A percentile compares a stretch with the other conserved stretches of the same genome.
phyloP scores from a whole-genome alignment of 2,329 filamentous ascomycete species.

The Lasiodiplodia sp. region DNA sequence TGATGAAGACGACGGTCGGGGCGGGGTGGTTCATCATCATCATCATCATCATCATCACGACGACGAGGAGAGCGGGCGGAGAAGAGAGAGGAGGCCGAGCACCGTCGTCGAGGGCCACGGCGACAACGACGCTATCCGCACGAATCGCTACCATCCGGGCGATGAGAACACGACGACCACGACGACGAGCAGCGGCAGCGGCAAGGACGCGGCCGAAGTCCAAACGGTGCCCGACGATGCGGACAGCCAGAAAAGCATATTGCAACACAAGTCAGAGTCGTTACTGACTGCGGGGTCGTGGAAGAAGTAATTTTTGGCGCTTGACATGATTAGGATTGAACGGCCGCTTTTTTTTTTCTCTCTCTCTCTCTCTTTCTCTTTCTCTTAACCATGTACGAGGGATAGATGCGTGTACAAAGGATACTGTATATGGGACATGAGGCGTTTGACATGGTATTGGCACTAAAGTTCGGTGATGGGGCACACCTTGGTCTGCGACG shows the following conservation, averaged over 20 bases:
- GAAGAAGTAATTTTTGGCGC: background rate
- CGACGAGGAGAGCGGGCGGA: no score
- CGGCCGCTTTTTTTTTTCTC: background rate
- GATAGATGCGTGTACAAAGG: background rate
- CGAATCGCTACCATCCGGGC: background rate
- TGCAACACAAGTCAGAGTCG: background rate
- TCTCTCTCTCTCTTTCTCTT: no score
- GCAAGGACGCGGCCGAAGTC: background rate
- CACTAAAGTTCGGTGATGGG: background rate
- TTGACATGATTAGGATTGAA: background rate
- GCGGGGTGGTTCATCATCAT: no score
- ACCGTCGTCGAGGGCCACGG: no score
- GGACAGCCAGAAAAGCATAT: conserved; percentile 5
- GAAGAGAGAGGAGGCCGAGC: no score
- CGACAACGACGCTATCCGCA: background rate
- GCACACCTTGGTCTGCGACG: no score
- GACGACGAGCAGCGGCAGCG: background rate
- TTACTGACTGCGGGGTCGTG: background rate
- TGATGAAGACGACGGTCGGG: background rate
- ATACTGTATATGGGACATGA: background rate
- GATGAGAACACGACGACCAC: background rate
- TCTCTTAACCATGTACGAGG: background rate
- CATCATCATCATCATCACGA: no score
- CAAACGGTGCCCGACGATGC: background rate
- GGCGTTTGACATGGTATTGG: background rate